A percentile compares a stretch with the other conserved stretches of the same genome.
Evolutionary conservation across 164 flowering plant genomes (phyloP).

Genomic region (Dillenia suffruticosa): DNA sequence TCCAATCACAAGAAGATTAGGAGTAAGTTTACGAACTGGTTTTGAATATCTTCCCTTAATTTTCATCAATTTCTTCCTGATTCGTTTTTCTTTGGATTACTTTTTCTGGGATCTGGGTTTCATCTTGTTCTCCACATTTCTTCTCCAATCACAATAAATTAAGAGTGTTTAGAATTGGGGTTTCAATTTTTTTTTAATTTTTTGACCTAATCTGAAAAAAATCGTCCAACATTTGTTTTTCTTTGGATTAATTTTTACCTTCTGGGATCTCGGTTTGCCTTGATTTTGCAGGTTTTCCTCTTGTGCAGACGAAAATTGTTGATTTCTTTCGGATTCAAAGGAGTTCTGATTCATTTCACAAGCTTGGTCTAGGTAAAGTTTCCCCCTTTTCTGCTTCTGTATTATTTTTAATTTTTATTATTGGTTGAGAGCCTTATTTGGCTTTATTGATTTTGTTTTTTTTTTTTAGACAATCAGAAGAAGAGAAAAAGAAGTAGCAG

Average conservation of each 20-base stretch:
- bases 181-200: not conserved
- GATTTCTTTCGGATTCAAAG: constrained; percentile 85
- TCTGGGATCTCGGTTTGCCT: not conserved
- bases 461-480: constrained; percentile 34
- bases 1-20: constrained; percentile 31
- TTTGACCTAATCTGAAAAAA: too few species aligned
- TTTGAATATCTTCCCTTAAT: not conserved
- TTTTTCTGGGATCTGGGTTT: too few species aligned
- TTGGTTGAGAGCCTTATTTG: not conserved
- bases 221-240: not conserved
- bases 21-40: constrained; percentile 27
- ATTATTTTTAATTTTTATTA: not conserved
- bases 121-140: too few species aligned
- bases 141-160: too few species aligned
- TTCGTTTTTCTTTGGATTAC: too few species aligned
- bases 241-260: not conserved
- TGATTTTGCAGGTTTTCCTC: constrained; percentile 58
- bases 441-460: not conserved
- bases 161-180: too few species aligned
- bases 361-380: constrained; percentile 34
- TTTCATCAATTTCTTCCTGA: too few species aligned
- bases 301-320: constrained; percentile 81
- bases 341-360: constrained; percentile 21
- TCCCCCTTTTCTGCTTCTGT: not conserved
- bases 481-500: constrained; percentile 40